Evolutionary conservation across 768 basidiomycete species (phyloP).

Genomic region (Tulasnella sp.): DNA sequence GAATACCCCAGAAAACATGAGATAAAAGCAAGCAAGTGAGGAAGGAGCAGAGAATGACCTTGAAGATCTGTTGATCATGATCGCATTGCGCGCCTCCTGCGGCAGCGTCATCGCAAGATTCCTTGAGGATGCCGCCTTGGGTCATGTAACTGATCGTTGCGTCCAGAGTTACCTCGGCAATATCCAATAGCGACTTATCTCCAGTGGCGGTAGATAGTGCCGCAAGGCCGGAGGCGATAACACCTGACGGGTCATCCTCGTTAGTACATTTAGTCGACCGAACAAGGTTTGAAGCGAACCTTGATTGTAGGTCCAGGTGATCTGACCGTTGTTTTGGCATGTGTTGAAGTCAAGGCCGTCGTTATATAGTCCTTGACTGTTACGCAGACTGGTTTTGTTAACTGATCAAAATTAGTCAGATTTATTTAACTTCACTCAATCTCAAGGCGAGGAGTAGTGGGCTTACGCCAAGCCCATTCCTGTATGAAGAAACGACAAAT

Average conservation of each 20-base stretch:
- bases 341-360: constrained; percentile 32
- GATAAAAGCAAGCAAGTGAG: constrained; percentile 29
- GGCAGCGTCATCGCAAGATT: constrained; percentile 42
- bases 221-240: constrained; percentile 44
- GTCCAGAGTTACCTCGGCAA: constrained; percentile 44
- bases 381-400: constrained; percentile 37
- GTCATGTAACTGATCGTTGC: constrained; percentile 39
- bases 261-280: neutral
- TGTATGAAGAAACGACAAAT: constrained; percentile 15
- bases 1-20: constrained; percentile 28
- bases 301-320: constrained; percentile 52
- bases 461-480: constrained; percentile 27
- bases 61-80: constrained; percentile 29
- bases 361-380: constrained; percentile 37
- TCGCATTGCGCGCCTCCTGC: constrained; percentile 35
- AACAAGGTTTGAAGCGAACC: too few species aligned
- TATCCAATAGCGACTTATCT: constrained; percentile 34
- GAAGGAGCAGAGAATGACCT: constrained; percentile 26
- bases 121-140: constrained; percentile 35
- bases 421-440: too few species aligned
- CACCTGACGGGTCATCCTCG: too few species aligned
- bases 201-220: constrained; percentile 32
- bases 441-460: too few species aligned
- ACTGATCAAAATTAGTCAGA: constrained; percentile 24
- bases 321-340: constrained; percentile 41